Evolutionary conservation across 768 basidiomycete species (phyloP), one percentile per base, ranked within the genome.

Genomic region (Paxillus ammoniavirescens): DNA sequence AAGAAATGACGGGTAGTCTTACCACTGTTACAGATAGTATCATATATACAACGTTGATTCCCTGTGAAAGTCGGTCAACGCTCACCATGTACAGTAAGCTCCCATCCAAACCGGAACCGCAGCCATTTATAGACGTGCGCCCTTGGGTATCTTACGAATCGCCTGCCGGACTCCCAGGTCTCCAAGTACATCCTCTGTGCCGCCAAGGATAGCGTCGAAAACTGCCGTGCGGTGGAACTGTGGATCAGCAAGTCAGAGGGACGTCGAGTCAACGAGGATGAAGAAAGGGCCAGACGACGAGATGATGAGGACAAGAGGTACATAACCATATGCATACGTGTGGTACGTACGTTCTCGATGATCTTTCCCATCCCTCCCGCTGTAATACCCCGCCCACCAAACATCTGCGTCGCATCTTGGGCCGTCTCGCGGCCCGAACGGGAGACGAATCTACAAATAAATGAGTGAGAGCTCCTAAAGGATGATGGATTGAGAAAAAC

Each of bases 351-450:
- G 56, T 89, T 91, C 69, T 93, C 92, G 54, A 93, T 80, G 42
- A 85, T 69, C 70, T 82, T 86, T 55, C 93, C 93, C 90, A 93
- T 91, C 8, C 93, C 93, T 5, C 90, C 86, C 41, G 79, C 77
- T 0, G 95, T 97, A 59, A 98, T 76, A 23, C 86, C 91, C 17
- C 95, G 82, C 14, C 94, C 95, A 49, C 93, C 94, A 53, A 95
- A 96, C 35, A 96, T 81, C 69, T 90, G 87, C 1, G 87, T 84
- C 5, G 91, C 86, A 56, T 93, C 91, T 76, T 77, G 69, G 9
- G 81, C 78, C 7, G 78, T 79, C 58, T 77, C 76, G 30, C 74
- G 72, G 26, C 72, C 69, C 26, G 82, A 77, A 37, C 79, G 75
- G 12, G 88, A 84, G 30, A 89, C 80, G 61, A 82, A 88, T 66